Evolutionary conservation across 2,329 filamentous ascomycete species (phyloP), one percentile per base, ranked within the genome.

Genomic region (Talaromyces sp.): DNA sequence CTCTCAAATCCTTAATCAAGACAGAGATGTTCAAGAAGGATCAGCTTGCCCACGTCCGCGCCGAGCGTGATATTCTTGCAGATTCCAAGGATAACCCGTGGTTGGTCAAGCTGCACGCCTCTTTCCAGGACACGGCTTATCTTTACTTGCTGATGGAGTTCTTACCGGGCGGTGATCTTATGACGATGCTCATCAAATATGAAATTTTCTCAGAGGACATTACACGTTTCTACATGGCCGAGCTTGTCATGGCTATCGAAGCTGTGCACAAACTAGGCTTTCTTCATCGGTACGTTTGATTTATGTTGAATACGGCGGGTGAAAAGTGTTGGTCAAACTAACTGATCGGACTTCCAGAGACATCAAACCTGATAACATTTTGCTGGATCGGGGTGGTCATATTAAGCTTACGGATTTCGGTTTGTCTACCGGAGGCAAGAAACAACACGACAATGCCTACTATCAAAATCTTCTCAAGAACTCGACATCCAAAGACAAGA

Each of bases 161-260:
- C 78, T 84, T 99, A 75, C 94, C 94, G 8, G 94, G 94, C 75
- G 94, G 94, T 75, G 94, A 99, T 79, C 77, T 99, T 74, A 99
- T 99, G 94, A 99, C 94, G 3, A 99, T 99, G 94, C 83, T 99
- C 67, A 99, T 99, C 81, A 99, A 97, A 83, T 99, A 99, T 72
- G 94, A 99, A 75, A 97, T 99, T 74, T 99, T 99, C 76, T 96
- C 92, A 0, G 93, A 97, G 75, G 94, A 99, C 67, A 97, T 99
- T 67, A 99, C 94, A 31, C 87, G 94, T 19, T 99, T 99, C 78
- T 99, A 99, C 78, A 99, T 99, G 85, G 94, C 94, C 26, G 93
- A 99, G 76, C 93, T 97, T 69, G 91, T 96, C 26, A 84, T 97
- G 72, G 94, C 94, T n/a, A 97, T 99, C 67, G 94, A 99, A 73